phyloP scores from a whole-genome alignment of 1,284 basidiomycete genomes.

The Bondarzewia mesenterica region DNA sequence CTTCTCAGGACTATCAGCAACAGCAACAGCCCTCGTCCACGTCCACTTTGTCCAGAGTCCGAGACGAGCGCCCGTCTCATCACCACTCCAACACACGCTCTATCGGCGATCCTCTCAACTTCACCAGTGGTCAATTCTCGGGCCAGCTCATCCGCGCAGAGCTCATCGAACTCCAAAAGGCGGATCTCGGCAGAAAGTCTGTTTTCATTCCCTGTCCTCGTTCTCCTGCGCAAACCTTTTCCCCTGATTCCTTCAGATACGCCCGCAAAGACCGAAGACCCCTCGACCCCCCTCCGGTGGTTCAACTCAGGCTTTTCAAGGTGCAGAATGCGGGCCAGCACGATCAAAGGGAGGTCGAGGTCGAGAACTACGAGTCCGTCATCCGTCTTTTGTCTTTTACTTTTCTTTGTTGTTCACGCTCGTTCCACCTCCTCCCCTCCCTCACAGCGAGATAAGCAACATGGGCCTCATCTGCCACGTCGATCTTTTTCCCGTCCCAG shows the following conservation, averaged over 20 bases:
- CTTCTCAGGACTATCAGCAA: constrained; percentile 1
- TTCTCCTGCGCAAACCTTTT: background rate
- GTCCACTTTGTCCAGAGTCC: constrained; percentile 3
- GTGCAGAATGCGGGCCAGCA: constrained; percentile 19
- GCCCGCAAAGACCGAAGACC: constrained; percentile 33
- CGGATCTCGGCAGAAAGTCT: constrained; percentile 58
- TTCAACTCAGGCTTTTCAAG: constrained; percentile 24
- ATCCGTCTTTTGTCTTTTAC: too few species aligned
- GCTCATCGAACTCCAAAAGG: constrained; percentile 55
- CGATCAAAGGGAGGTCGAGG: constrained; percentile 24
- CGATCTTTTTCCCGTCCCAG: constrained; percentile 53
- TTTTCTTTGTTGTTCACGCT: background rate
- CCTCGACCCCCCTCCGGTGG: constrained; percentile 35
- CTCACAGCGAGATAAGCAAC: constrained; percentile 32
- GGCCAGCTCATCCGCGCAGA: constrained; percentile 52
- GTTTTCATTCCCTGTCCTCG: constrained; percentile 9
- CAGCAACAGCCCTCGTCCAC: constrained; percentile 4
- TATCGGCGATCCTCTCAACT: constrained; percentile 41
- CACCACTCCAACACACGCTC: constrained; percentile 1
- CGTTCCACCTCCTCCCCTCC: background rate
- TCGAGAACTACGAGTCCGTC: constrained; percentile 29
- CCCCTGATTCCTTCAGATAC: constrained; percentile 21
- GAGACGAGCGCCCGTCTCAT: constrained; percentile 7
- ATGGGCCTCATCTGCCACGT: constrained; percentile 57
- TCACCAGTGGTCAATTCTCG: constrained; percentile 48